Percentiles rank a stretch among this genome's conserved stretches.
These are phyloP conservation scores for Colletotrichum echinochloae DNA, from an alignment of 2,329 filamentous ascomycete genomes.

Conservation along the genomic window DNA sequence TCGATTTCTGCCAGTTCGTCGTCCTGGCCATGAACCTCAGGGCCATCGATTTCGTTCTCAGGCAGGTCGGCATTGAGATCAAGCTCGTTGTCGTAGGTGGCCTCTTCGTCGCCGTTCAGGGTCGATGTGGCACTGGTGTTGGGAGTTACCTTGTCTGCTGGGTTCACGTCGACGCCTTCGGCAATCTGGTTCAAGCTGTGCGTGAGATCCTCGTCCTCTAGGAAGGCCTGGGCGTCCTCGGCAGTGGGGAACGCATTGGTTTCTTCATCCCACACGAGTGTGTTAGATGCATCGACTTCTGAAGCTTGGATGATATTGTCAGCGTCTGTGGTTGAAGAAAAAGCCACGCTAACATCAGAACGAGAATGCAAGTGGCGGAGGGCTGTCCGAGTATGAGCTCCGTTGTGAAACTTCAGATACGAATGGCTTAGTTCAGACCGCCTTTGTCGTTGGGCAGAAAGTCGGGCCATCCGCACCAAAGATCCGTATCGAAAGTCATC, in stretches of 20 bases:
- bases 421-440: background rate
- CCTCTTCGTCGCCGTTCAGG: slow-evolving; percentile 49
- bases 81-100: slow-evolving; percentile 47
- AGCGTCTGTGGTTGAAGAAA: slow-evolving; percentile 44
- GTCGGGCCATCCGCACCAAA: slow-evolving; percentile 18
- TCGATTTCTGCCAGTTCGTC: slow-evolving; percentile 45
- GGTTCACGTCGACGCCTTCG: slow-evolving; percentile 12
- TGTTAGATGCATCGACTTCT: slow-evolving; percentile 44
- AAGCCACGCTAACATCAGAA: slow-evolving; percentile 41
- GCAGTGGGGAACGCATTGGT: slow-evolving; percentile 3
- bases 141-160: slow-evolving; percentile 37
- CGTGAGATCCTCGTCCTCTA: slow-evolving; percentile 17
- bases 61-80: slow-evolving; percentile 44
- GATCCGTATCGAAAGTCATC: slow-evolving; percentile 22
- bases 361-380: slow-evolving; percentile 33
- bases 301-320: slow-evolving; percentile 44
- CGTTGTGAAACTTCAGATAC: background rate
- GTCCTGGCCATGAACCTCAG: background rate
- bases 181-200: slow-evolving; percentile 9
- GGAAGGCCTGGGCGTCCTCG: slow-evolving; percentile 7
- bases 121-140: slow-evolving; percentile 50
- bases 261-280: slow-evolving; percentile 44
- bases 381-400: background rate
- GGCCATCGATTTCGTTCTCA: slow-evolving; percentile 8
- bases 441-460: slow-evolving; percentile 4